Base-by-base conservation (phyloP, 2,329 filamentous ascomycete genomes). In the Cercospora zeina region DNA sequence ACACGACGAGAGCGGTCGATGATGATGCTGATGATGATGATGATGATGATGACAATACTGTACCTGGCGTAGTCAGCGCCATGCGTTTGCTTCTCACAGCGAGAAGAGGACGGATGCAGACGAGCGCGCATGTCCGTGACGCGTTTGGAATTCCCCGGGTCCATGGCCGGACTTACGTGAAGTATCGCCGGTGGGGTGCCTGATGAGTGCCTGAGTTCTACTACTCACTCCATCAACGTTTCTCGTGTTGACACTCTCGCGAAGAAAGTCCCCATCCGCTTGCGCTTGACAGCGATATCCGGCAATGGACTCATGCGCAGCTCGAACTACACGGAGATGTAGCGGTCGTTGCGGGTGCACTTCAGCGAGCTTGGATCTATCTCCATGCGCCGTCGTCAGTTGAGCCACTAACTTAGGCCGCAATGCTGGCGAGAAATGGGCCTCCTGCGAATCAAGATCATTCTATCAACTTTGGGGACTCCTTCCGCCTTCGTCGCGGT, bases 61-160 rank as follows among this genome's bases (percentile, higher is more conserved):
- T 53, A 53, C 49, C 49, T 53, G 49, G 49, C 49, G 30, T 53
- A 34, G 49, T 53, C 49, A 53, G 49, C 49, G 31, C 49, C 16
- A 33, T 31, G 49, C 49, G 31, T 11, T 16, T 34, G 27, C 27
- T 33, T 13, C 9, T 39, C n/a, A 30, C 6, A 14, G 31, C 27
- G 30, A 53, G 16, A 33, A 53, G n/a, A 3, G 27, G 31, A 53
- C 9, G 49, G 4, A 31, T 24, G 14, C 49, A 34, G 31, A 53
- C n/a, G n/a, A n/a, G n/a, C n/a, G n/a, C n/a, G n/a, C n/a, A n/a
- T 31, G 27, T 33, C 49, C 27, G 49, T 34, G 49, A 30, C 39
- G 13, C 21, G 39, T 4, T 21, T 19, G 39, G 39, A 6, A 4
- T 10, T 24, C 39, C 42, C 21, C 19, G 14, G 8, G 11, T n/a